phyloP scores from a whole-genome alignment of 805 yeast genomes.

The Blastobotrys americana region DNA sequence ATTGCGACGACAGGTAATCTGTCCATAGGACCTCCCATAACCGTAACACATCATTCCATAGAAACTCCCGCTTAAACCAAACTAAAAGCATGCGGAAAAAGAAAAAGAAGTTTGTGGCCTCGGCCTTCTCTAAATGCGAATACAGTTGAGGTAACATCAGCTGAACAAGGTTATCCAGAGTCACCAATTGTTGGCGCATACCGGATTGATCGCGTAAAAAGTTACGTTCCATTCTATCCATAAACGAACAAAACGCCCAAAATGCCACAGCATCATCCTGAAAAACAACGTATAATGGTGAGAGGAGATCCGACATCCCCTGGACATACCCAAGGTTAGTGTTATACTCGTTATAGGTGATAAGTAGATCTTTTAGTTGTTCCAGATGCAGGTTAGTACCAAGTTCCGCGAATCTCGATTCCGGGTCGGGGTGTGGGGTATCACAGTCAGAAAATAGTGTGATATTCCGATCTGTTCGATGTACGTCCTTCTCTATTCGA shows the following conservation, averaged over 20 bases:
- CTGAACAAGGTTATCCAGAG: slow-evolving; percentile 78
- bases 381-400: slow-evolving; percentile 74
- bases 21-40: slow-evolving; percentile 96
- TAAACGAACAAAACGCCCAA: slow-evolving; percentile 80
- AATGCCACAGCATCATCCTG: slow-evolving; percentile 74
- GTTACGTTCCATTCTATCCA: slow-evolving; percentile 94
- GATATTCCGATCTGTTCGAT: slow-evolving; percentile 78
- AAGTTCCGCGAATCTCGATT: slow-evolving; percentile 50
- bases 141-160: slow-evolving; percentile 83
- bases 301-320: slow-evolving; percentile 92
- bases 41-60: slow-evolving; percentile 63
- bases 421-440: slow-evolving; percentile 36
- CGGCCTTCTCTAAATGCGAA: slow-evolving; percentile 77
- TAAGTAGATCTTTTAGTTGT: slow-evolving; percentile 64
- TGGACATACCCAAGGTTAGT: slow-evolving; percentile 88
- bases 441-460: slow-evolving; percentile 51
- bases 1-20: slow-evolving; percentile 77
- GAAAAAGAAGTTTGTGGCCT: slow-evolving; percentile 83
- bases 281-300: slow-evolving; percentile 63
- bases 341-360: slow-evolving; percentile 82
- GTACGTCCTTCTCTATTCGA: slow-evolving; percentile 89
- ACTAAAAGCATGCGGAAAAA: slow-evolving; percentile 92
- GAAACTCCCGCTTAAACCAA: slow-evolving; percentile 90
- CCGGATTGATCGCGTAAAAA: slow-evolving; percentile 89
- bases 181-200: slow-evolving; percentile 79